phyloP scores from a whole-genome alignment of 2,329 filamentous ascomycete species.

The Colletotrichum shisoi region DNA sequence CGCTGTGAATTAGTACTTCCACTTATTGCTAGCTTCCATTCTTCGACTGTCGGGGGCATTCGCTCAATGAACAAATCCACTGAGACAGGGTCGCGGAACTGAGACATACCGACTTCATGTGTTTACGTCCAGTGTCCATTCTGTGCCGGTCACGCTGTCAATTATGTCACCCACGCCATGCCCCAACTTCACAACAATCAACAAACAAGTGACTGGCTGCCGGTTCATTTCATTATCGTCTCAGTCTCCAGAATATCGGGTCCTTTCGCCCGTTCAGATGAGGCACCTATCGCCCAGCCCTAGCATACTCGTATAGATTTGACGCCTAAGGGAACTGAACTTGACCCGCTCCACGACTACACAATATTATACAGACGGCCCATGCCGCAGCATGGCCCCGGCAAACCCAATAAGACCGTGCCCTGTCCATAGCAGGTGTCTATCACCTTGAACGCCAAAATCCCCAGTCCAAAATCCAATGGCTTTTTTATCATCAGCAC shows the following conservation, averaged over 20 bases:
- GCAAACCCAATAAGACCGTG: neutral
- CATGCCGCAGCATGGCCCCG: slow-evolving; percentile 5
- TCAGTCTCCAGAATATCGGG: neutral
- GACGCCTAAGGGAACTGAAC: neutral
- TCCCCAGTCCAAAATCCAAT: neutral
- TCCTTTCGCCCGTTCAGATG: neutral
- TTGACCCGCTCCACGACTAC: slow-evolving; percentile 12
- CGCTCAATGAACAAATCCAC: neutral
- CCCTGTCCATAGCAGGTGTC: slow-evolving; percentile 3
- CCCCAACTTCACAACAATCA: slow-evolving; percentile 2
- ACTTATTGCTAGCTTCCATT: neutral
- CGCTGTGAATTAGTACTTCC: neutral
- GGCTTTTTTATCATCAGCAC: neutral
- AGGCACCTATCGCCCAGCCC: neutral
- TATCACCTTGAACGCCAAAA: slow-evolving; percentile 15
- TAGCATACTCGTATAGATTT: neutral
- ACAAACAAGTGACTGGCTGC: slow-evolving; percentile 3
- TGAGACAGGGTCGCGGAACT: neutral
- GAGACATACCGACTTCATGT: neutral
- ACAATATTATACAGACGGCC: slow-evolving; percentile 30
- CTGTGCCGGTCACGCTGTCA: neutral
- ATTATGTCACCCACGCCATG: neutral
- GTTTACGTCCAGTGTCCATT: neutral
- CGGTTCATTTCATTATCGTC: neutral
- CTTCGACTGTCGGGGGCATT: neutral